Conservation (phyloP, 495 filamentous ascomycete species). For the Monascus purpureus region DNA sequence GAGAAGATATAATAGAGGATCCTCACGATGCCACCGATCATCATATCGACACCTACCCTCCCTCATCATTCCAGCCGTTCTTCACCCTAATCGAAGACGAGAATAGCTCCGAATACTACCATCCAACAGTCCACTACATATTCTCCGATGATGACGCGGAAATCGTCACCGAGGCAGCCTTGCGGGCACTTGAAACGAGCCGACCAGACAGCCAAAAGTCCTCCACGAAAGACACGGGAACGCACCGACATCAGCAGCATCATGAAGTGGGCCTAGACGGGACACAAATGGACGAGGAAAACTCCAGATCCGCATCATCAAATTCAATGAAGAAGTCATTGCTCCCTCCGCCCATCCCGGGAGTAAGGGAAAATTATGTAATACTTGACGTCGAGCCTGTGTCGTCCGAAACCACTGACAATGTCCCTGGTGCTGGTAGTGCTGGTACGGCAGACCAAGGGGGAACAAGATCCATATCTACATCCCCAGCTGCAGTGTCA, state of each 20-base stretch:
- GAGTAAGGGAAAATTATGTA: constrained; percentile 28
- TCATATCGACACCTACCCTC: constrained; percentile 2
- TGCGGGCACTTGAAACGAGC: constrained; percentile 27
- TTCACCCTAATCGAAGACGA: constrained; percentile 40
- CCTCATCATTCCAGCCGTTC: constrained; percentile 30
- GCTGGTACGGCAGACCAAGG: constrained; percentile 2
- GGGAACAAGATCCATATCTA: constrained; percentile 8
- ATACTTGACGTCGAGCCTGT: constrained; percentile 27
- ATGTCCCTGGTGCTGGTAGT: background rate
- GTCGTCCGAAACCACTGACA: constrained; percentile 1
- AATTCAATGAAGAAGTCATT: constrained; percentile 14
- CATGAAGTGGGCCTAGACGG: constrained; percentile 1
- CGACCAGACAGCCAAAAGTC: constrained; percentile 7
- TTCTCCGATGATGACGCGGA: constrained; percentile 67
- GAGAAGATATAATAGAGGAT: background rate
- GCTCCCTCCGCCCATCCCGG: constrained; percentile 25
- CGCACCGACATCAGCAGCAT: constrained; percentile 5
- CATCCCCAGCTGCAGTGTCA: constrained; percentile 7
- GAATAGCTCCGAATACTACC: constrained; percentile 43
- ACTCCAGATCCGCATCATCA: constrained; percentile 3
- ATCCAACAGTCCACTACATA: constrained; percentile 76
- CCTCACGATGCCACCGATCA: constrained; percentile 1
- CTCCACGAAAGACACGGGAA: constrained; percentile 7
- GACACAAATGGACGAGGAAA: constrained; percentile 1
- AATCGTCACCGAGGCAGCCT: constrained; percentile 42